These are phyloP conservation scores for Ascosphaera apis DNA, from an alignment of 2,329 filamentous ascomycete genomes.

Conservation along the genomic window DNA sequence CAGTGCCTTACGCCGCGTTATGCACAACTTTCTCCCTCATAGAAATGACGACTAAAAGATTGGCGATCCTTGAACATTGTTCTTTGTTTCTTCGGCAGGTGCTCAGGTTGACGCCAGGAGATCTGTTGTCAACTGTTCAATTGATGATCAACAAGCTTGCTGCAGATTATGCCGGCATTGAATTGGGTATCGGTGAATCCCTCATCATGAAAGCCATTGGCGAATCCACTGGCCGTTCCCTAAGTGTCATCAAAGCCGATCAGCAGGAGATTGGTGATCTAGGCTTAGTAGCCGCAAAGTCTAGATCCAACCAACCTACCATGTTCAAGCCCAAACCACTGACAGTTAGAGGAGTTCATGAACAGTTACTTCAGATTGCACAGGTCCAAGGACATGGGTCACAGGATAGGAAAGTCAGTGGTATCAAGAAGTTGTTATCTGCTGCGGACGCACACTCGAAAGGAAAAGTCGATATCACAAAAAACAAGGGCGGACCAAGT, in stretches of 20 bases:
- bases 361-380: constrained; percentile 71
- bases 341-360: constrained; percentile 67
- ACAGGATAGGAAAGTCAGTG: constrained; percentile 73
- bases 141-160: constrained; percentile 98
- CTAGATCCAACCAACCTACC: constrained; percentile 78
- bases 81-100: constrained; percentile 82
- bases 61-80: constrained; percentile 74
- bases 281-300: constrained; percentile 85
- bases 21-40: constrained; percentile 88
- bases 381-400: constrained; percentile 68
- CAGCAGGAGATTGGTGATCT: constrained; percentile 94
- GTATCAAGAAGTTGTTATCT: constrained; percentile 91
- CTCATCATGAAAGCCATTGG: constrained; percentile 98
- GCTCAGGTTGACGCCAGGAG: constrained; percentile 67
- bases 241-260: constrained; percentile 79
- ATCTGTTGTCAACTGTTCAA: constrained; percentile 68
- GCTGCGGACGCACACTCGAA: constrained; percentile 53
- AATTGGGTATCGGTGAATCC: constrained; percentile 94
- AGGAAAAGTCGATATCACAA: constrained; percentile 66
- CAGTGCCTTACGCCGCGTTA: constrained; percentile 82
- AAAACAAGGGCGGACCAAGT: constrained; percentile 81
- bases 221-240: constrained; percentile 70
- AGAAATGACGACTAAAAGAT: constrained; percentile 78
- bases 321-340: constrained; percentile 96
- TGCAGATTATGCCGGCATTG: constrained; percentile 87